phyloP scores from a whole-genome alignment of 1,284 basidiomycete species.

The Microbotryum silenes-acaulis region DNA sequence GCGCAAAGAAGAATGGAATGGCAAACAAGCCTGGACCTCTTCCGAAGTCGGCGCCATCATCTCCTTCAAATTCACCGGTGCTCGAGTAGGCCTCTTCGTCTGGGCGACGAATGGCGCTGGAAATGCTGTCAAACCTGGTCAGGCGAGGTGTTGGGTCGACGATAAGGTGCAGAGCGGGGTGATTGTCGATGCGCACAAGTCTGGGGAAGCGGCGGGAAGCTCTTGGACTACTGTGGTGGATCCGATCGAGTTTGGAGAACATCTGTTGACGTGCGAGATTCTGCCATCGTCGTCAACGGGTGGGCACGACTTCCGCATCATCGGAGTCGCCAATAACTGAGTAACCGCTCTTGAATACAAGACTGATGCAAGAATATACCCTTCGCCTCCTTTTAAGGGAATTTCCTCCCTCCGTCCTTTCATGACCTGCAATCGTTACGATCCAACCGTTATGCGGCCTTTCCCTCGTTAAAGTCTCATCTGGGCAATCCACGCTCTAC shows the following conservation, averaged over 20 bases:
- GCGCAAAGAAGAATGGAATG: slow-evolving; percentile 23
- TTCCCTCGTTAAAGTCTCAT: too few species aligned
- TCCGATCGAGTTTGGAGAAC: slow-evolving; percentile 5
- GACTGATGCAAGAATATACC: too few species aligned
- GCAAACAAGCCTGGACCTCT: slow-evolving; percentile 16
- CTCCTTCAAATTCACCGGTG: slow-evolving; percentile 17
- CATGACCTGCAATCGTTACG: too few species aligned
- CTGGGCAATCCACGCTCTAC: not conserved
- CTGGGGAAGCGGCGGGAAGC: not conserved
- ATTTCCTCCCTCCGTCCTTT: too few species aligned
- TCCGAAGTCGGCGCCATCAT: slow-evolving; percentile 10
- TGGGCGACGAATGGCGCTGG: slow-evolving; percentile 3
- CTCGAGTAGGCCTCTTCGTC: slow-evolving; percentile 22
- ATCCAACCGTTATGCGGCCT: too few species aligned
- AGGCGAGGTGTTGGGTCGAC: slow-evolving; percentile 21
- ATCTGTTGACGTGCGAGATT: slow-evolving; percentile 20
- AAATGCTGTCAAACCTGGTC: slow-evolving; percentile 6
- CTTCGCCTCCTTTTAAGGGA: too few species aligned
- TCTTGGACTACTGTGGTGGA: slow-evolving; percentile 8
- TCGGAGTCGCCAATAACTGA: slow-evolving; percentile 16
- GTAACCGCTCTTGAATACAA: too few species aligned
- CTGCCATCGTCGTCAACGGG: slow-evolving; percentile 7
- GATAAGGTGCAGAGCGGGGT: not conserved
- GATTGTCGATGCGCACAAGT: not conserved
- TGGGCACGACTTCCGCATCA: slow-evolving; percentile 14